Evolutionary conservation across 1,284 basidiomycete genomes (phyloP).

Genomic region (Apiotrichum porosum): DNA sequence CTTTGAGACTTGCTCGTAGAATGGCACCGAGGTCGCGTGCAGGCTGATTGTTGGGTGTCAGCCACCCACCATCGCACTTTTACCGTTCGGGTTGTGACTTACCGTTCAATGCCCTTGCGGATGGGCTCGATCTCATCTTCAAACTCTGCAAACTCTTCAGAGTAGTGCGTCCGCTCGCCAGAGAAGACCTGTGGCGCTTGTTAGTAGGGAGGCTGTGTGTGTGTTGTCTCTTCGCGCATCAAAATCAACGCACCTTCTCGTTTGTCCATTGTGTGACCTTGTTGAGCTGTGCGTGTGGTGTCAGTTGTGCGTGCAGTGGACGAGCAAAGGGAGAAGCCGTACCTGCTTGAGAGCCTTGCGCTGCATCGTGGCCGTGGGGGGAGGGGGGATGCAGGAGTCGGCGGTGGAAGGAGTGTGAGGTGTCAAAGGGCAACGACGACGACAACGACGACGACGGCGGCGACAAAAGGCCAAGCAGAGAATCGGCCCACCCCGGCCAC

Average conservation of each 20-base stretch:
- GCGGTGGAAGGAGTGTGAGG: too few species aligned
- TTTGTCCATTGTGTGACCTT: constrained; percentile 49
- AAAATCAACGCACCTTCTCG: constrained; percentile 39
- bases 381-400: too few species aligned
- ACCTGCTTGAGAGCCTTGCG: constrained; percentile 47
- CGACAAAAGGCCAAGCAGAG: too few species aligned
- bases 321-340: too few species aligned
- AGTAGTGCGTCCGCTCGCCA: constrained; percentile 58
- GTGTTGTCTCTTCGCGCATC: too few species aligned
- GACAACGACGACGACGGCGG: too few species aligned
- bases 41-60: constrained; percentile 27
- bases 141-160: constrained; percentile 62
- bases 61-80: neutral
- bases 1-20: constrained; percentile 40
- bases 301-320: too few species aligned
- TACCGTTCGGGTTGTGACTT: constrained; percentile 28
- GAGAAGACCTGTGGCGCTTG: constrained; percentile 55
- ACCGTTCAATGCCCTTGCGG: constrained; percentile 61
- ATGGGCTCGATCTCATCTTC: constrained; percentile 66
- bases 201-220: neutral
- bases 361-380: constrained; percentile 43
- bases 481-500: too few species aligned
- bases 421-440: too few species aligned
- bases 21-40: constrained; percentile 44
- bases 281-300: constrained; percentile 31